Evolutionary conservation across 2,329 filamentous ascomycete genomes (phyloP).

Genomic region (Nannizzia gypsea): DNA sequence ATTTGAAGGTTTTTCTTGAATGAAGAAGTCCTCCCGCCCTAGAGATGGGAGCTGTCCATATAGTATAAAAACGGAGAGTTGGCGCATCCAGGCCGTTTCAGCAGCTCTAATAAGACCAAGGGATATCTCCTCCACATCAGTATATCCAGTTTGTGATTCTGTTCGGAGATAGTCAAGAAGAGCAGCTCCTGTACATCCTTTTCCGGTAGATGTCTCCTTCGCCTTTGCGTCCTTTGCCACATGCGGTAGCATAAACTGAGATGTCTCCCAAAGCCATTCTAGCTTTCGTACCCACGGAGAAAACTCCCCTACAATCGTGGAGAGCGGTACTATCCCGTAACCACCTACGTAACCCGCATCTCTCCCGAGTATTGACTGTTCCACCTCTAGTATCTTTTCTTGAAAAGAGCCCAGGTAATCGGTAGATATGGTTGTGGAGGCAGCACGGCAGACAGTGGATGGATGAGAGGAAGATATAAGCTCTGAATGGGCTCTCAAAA

Average conservation of each 20-base stretch:
- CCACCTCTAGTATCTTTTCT: conserved; percentile 70
- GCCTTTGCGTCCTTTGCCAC: conserved; percentile 21
- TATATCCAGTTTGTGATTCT: conserved; percentile 77
- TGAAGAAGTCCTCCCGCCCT: conserved; percentile 77
- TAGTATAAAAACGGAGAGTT: conserved; percentile 79
- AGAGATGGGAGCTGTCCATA: conserved; percentile 73
- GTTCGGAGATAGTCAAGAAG: conserved; percentile 65
- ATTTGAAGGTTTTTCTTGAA: conserved; percentile 39
- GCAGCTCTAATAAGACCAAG: conserved; percentile 61
- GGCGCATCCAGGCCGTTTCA: conserved; percentile 83
- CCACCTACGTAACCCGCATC: conserved; percentile 75
- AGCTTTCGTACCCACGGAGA: conserved; percentile 73
- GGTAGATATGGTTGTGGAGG: conserved; percentile 64
- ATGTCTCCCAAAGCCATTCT: conserved; percentile 72
- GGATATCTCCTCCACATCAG: conserved; percentile 69
- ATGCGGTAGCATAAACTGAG: conserved; percentile 52
- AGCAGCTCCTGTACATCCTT: conserved; percentile 51
- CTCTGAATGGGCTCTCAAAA: conserved; percentile 55
- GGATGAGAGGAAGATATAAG: conserved; percentile 58
- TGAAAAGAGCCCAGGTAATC: conserved; percentile 72
- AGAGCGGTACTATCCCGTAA: conserved; percentile 86
- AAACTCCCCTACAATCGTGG: conserved; percentile 71
- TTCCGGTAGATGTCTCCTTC: conserved; percentile 15
- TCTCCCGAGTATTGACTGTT: conserved; percentile 60
- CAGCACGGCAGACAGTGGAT: conserved; percentile 76